Evolutionary conservation across 176 grass and related monocot genomes (phyloP), one percentile per base, ranked within the genome.

Genomic region (Rhynchospora breviuscula): DNA sequence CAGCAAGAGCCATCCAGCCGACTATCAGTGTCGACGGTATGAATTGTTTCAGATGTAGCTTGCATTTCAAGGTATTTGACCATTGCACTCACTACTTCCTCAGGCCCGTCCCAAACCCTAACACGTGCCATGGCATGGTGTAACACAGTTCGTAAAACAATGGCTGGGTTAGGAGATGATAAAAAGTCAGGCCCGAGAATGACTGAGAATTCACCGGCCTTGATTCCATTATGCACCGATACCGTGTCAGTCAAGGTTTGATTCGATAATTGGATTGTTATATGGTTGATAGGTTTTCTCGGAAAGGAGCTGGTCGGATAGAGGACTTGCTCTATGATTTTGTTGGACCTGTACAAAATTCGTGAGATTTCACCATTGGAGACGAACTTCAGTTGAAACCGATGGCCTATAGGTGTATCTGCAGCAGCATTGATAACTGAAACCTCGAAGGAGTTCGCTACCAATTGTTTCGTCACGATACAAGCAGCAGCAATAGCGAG

Each of bases 301-400:
- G 89, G 92, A 79, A 88, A 95, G 1, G 82, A 88, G 0, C 61
- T 53, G 47, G 90, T 88, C 10, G 96, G 96, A 83, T 93, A 99
- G 25, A 95, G 91, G 12, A 64, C 77, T 18, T 63, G 79, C 81
- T 93, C 89, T 15, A 93, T 84, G 81, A 71, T 46, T 82, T 83
- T 87, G 82, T 75, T 89, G 8, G 89, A 85, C 65, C 29, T 60
- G 76, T 92, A 85, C 5, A 93, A 64, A 19, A 91, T 63, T 68
- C 85, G 88, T 35, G 80, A 88, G 76, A 90, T 93, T 51, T 75
- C 56, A 63, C 96, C 96, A 22, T 99, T 95, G 82, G 96, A 83
- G 19, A 88, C 91, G 59, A 95, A 92, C 67, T 85, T 52, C 19
- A 94, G 79, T 87, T 91, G 79, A 86, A 95, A 99, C 17, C 86